Conservation (phyloP, 2,329 filamentous ascomycete genomes). For the Aspergillus ochraceus region DNA sequence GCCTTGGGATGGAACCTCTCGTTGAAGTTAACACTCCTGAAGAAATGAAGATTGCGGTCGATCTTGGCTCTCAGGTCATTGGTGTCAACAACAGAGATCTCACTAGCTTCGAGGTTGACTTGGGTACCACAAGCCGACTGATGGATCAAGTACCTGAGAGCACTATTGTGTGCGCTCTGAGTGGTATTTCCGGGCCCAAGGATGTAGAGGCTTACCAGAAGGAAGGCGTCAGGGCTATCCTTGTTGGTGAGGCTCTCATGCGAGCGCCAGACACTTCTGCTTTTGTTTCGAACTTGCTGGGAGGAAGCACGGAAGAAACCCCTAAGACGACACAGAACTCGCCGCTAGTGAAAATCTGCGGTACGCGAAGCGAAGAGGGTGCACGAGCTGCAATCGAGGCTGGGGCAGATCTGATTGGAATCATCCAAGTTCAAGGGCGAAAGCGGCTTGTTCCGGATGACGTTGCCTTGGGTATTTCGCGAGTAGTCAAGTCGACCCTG, state of each 20-base stretch:
- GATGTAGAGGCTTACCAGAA: constrained; percentile 86
- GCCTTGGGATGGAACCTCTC: constrained; percentile 92
- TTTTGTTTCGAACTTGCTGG: constrained; percentile 84
- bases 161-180: constrained; percentile 89
- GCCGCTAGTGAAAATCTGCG: constrained; percentile 90
- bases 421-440: constrained; percentile 81
- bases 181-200: constrained; percentile 84
- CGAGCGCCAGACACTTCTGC: constrained; percentile 75
- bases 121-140: constrained; percentile 84
- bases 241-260: constrained; percentile 97
- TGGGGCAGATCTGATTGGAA: constrained; percentile 88
- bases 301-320: constrained; percentile 43
- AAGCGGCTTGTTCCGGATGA: constrained; percentile 79
- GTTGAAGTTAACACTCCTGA: constrained; percentile 95
- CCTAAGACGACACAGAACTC: constrained; percentile 25
- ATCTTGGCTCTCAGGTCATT: constrained; percentile 85
- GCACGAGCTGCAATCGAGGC: constrained; percentile 78
- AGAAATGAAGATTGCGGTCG: constrained; percentile 86
- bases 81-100: constrained; percentile 98
- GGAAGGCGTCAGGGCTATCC: constrained; percentile 86
- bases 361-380: constrained; percentile 78
- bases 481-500: constrained; percentile 63
- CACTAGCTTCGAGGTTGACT: constrained; percentile 93
- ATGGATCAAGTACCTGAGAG: constrained; percentile 82
- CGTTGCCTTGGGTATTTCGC: constrained; percentile 76